Conservation (phyloP, 1,139 yeast species). For the Geotrichum cucujoidarum region DNA sequence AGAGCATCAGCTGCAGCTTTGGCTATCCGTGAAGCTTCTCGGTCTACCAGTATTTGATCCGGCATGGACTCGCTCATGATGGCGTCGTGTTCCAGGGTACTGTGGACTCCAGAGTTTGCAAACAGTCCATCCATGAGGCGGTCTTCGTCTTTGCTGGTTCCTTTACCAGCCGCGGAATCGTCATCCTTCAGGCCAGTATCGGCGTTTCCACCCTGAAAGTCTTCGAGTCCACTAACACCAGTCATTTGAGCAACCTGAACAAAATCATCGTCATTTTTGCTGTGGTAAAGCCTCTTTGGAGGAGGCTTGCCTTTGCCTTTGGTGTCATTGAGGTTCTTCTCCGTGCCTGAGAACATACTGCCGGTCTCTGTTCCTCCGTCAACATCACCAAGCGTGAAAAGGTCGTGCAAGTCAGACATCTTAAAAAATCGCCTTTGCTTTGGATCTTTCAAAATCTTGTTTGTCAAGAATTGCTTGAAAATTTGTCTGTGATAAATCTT, state of each 20-base stretch:
- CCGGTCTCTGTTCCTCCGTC: constrained; percentile 63
- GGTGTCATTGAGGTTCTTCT: constrained; percentile 37
- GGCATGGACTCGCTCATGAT: constrained; percentile 56
- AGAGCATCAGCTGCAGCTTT: constrained; percentile 70
- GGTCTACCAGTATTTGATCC: constrained; percentile 55
- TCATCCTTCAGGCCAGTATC: constrained; percentile 29
- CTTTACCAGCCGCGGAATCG: constrained; percentile 22
- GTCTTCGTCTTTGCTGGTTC: constrained; percentile 41
- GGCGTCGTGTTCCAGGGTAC: constrained; percentile 74
- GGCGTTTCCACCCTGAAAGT: constrained; percentile 44
- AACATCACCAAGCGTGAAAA: constrained; percentile 76
- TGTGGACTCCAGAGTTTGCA: constrained; percentile 66
- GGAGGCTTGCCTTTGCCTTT: constrained; percentile 31
- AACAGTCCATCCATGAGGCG: constrained; percentile 72
- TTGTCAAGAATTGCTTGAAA: constrained; percentile 88
- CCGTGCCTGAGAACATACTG: constrained; percentile 54
- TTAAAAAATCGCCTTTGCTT: constrained; percentile 90
- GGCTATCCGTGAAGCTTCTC: constrained; percentile 76
- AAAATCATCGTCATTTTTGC: constrained; percentile 45
- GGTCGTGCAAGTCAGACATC: constrained; percentile 83
- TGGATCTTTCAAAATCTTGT: constrained; percentile 91
- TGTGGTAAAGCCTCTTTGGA: constrained; percentile 29
- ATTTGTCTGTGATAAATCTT: constrained; percentile 95
- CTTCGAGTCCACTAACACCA: constrained; percentile 54
- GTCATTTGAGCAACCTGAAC: constrained; percentile 48